Evolutionary conservation across 139 green algal species (phyloP).

Genomic region (Coccomyxa sp.): DNA sequence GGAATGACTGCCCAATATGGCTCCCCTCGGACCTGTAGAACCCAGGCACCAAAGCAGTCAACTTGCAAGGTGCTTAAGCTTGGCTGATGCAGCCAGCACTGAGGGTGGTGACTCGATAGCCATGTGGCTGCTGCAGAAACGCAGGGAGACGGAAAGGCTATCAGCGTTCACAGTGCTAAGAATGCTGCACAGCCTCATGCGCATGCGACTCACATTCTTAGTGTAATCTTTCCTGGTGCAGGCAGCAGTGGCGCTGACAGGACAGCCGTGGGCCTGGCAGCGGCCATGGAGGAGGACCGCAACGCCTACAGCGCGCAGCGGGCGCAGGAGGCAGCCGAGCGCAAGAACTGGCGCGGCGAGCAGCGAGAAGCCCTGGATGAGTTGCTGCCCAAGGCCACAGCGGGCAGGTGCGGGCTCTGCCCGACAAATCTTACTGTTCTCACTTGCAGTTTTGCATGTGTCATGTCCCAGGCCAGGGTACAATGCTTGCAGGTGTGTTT

Average conservation of each 20-base stretch:
- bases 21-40: neutral
- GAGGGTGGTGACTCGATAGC: no score
- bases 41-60: neutral
- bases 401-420: constrained; percentile 19
- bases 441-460: neutral
- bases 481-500: neutral
- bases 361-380: constrained; percentile 54
- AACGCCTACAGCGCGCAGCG: constrained; percentile 5
- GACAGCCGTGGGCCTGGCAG: constrained; percentile 33
- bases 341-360: constrained; percentile 26
- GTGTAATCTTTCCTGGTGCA: neutral
- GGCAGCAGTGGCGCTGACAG: neutral
- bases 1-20: neutral
- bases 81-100: neutral
- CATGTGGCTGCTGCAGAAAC: no score
- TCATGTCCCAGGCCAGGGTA: neutral
- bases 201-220: neutral
- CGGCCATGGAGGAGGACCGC: constrained; percentile 35
- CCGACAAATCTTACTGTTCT: neutral
- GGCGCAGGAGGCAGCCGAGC: constrained; percentile 8
- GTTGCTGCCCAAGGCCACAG: constrained; percentile 48
- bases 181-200: neutral
- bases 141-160: no score
- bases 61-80: neutral
- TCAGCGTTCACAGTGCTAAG: no score